A percentile compares a stretch with the other conserved stretches of the same genome.
phyloP scores from a whole-genome alignment of 1,284 basidiomycete species.

The Melanopsichium pennsylvanicum region DNA sequence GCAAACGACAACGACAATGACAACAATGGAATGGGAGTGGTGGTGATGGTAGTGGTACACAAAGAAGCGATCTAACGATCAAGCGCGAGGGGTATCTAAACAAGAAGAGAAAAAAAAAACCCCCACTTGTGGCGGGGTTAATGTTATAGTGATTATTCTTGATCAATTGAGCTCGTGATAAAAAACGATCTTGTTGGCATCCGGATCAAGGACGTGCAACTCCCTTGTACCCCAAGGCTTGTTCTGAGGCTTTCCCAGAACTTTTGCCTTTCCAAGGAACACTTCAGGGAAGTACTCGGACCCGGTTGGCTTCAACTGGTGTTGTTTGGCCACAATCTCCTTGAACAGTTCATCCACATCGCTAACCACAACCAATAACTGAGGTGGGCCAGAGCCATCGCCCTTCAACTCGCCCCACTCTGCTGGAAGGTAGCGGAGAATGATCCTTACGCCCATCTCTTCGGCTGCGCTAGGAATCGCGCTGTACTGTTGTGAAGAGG shows the following conservation, averaged over 20 bases:
- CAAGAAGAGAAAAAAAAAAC: too few species aligned
- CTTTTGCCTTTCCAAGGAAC: conserved; percentile 35
- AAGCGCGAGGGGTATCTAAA: too few species aligned
- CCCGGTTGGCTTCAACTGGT: conserved; percentile 41
- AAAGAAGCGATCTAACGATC: too few species aligned
- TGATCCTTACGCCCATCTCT: conserved; percentile 37
- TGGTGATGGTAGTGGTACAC: too few species aligned
- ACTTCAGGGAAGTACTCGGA: conserved; percentile 52
- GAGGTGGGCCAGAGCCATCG: conserved; percentile 39
- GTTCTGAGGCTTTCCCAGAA: conserved; percentile 47
- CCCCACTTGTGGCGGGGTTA: too few species aligned
- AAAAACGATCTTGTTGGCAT: conserved; percentile 51
- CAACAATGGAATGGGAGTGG: too few species aligned
- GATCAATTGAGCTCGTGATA: conserved; percentile 43
- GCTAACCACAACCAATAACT: conserved; percentile 39
- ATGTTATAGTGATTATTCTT: too few species aligned
- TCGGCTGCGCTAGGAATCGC: conserved; percentile 34
- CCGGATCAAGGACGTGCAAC: conserved; percentile 49
- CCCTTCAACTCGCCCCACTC: conserved; percentile 47
- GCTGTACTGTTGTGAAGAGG: conserved; percentile 16
- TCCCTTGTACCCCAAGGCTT: conserved; percentile 53
- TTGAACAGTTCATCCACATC: conserved; percentile 41
- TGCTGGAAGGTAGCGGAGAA: conserved; percentile 29
- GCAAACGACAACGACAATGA: too few species aligned
- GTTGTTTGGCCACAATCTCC: conserved; percentile 36